Base-by-base conservation (phyloP, 202 grass and related monocot genomes). In the Panicum virgatum region DNA sequence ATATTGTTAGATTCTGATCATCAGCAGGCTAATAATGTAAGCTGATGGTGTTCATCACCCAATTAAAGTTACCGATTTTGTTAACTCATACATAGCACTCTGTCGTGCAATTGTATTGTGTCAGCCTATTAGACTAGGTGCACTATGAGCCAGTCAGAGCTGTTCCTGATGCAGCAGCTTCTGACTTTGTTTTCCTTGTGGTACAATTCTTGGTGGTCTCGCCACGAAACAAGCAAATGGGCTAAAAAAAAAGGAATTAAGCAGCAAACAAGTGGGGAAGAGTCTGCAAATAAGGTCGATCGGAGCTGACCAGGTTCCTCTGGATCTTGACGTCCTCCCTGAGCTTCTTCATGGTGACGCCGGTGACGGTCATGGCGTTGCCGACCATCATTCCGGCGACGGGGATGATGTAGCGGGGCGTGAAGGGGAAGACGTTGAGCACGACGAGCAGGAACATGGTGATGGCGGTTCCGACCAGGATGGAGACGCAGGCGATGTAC, bases 341-440 rank as follows among this genome's bases (percentile, higher is more conserved):
- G 48, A 95, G 86, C 85, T 92, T 93, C 83, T 96, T 96, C 90
- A 89, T 91, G 62, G 93, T 93, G 44, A 96, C 90, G 13, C 90
- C 88, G n/a, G 84, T 91, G 48, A 93, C 91, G 23, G 91, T 93
- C 91, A 91, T 93, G 48, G 90, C 86, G 75, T 89, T 93, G 20
- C 88, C 84, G 56, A 97, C 90, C 91, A 93, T 91, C 90, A 93
- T 97, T 30, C 90, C 86, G 11, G 88, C 91, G 54, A 97, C 88
- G 29, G 89, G 89, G 79, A 94, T 94, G 64, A 92, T 92, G 74
- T 93, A 91, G 0, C 88, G 54, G 0, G 85, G 88, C 26, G 90
- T 96, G 77, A 93, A 91, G 40, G 84, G 83, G 82, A 96, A 97
- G 0, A 97, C 84, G 59, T 45, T 63, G 63, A 96, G 85, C 46